Conservation (phyloP, 2,329 filamentous ascomycete genomes). For the Cercospora canescens region DNA sequence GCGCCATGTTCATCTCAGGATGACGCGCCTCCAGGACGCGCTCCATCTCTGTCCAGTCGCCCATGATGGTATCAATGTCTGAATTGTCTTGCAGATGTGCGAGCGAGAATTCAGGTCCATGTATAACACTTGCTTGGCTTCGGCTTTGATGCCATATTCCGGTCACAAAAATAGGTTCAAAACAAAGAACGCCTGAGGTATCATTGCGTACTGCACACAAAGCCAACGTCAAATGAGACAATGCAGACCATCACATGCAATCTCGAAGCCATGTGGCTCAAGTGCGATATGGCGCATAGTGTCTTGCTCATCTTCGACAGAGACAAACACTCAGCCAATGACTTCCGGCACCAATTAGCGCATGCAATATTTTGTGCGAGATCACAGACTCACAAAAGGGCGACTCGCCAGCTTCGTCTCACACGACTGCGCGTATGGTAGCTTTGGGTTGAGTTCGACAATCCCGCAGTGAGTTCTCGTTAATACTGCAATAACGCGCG, state of each 20-base stretch:
- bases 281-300: not conserved
- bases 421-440: not conserved
- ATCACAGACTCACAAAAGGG: not conserved
- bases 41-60: not conserved
- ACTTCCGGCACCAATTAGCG: not conserved
- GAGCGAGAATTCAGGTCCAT: not conserved
- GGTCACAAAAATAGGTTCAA: not conserved
- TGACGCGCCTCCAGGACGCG: conserved; percentile 8
- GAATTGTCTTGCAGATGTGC: no score
- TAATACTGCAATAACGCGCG: not conserved
- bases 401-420: not conserved
- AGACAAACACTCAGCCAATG: not conserved
- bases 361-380: not conserved
- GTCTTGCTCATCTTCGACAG: not conserved
- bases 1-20: not conserved
- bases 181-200: not conserved
- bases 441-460: not conserved
- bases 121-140: not conserved
- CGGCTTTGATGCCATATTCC: not conserved
- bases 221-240: not conserved
- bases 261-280: not conserved
- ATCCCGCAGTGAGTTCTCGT: not conserved
- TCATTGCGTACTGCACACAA: not conserved
- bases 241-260: not conserved
- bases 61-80: not conserved